phyloP scores from a whole-genome alignment of 805 yeast species.

The Wickerhamiella musiphila region DNA sequence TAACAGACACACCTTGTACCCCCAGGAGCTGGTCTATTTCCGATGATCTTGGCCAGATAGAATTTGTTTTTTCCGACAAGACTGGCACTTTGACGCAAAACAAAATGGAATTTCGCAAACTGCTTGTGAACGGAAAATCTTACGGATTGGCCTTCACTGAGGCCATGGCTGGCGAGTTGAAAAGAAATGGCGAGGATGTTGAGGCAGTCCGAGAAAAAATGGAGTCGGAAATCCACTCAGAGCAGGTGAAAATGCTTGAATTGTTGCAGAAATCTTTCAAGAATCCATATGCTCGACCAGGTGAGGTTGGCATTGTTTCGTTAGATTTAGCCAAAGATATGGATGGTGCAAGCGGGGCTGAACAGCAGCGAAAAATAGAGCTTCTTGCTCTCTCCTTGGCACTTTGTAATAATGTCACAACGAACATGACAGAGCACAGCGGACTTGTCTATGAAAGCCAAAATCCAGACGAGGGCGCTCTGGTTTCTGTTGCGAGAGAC shows the following conservation, averaged over 20 bases:
- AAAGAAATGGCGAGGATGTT: constrained; percentile 42
- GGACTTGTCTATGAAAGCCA: constrained; percentile 49
- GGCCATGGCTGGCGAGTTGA: constrained; percentile 55
- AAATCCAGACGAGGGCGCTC: constrained; percentile 70
- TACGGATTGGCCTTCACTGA: constrained; percentile 69
- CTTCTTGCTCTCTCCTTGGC: constrained; percentile 50
- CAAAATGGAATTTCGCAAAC: constrained; percentile 59
- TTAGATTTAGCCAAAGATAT: constrained; percentile 40
- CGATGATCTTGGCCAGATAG: constrained; percentile 64
- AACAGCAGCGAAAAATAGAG: constrained; percentile 33
- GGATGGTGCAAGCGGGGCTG: constrained; percentile 22
- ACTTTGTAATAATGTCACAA: constrained; percentile 58
- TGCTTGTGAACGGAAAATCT: constrained; percentile 46
- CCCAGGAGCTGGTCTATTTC: constrained; percentile 69
- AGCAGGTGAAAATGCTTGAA: constrained; percentile 31
- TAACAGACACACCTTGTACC: constrained; percentile 54
- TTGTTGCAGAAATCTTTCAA: constrained; percentile 35
- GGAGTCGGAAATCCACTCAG: constrained; percentile 26
- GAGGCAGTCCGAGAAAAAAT: constrained; percentile 30
- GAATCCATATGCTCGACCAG: constrained; percentile 14
- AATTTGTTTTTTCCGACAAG: constrained; percentile 67
- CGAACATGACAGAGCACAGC: constrained; percentile 30
- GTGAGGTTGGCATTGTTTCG: constrained; percentile 41
- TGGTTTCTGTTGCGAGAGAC: constrained; percentile 62
- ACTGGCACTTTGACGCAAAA: constrained; percentile 75